Conservation (phyloP, 2,329 filamentous ascomycete species). For the Didymella exigua region DNA sequence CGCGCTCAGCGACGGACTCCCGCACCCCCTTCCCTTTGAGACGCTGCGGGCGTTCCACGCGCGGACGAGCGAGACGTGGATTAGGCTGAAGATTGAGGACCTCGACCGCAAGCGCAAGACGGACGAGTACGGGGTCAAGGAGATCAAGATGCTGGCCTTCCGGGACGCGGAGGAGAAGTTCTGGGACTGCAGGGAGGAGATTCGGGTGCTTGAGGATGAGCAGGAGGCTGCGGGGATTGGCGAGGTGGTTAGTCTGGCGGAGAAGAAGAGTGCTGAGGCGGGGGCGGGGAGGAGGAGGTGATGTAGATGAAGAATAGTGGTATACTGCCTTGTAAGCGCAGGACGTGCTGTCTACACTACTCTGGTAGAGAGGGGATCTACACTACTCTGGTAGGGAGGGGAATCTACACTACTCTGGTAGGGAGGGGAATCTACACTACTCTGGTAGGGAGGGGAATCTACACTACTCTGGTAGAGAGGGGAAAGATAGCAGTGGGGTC, state of each 20-base stretch:
- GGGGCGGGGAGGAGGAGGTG: constrained; percentile 44
- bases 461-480: no score
- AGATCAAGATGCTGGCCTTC: constrained; percentile 90
- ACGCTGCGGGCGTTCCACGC: constrained; percentile 89
- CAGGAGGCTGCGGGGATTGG: constrained; percentile 94
- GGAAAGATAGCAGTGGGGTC: no score
- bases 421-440: no score
- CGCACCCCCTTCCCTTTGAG: constrained; percentile 83
- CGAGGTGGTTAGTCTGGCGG: constrained; percentile 86
- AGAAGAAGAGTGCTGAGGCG: constrained; percentile 60
- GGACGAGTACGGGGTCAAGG: constrained; percentile 64
- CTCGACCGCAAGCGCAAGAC: constrained; percentile 67
- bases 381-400: no score
- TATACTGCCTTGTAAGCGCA: no score
- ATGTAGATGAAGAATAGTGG: no score
- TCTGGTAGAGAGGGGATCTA: no score
- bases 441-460: no score
- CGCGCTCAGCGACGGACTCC: constrained; percentile 70
- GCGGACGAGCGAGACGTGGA: constrained; percentile 87
- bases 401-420: no score
- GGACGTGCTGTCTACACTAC: no score
- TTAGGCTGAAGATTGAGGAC: constrained; percentile 79
- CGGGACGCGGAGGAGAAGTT: constrained; percentile 93
- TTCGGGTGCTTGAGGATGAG: constrained; percentile 89
- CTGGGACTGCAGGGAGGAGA: constrained; percentile 98